These are phyloP conservation scores for Leccinum idahoense DNA, from an alignment of 1,284 basidiomycete genomes.

Conservation along the genomic window DNA sequence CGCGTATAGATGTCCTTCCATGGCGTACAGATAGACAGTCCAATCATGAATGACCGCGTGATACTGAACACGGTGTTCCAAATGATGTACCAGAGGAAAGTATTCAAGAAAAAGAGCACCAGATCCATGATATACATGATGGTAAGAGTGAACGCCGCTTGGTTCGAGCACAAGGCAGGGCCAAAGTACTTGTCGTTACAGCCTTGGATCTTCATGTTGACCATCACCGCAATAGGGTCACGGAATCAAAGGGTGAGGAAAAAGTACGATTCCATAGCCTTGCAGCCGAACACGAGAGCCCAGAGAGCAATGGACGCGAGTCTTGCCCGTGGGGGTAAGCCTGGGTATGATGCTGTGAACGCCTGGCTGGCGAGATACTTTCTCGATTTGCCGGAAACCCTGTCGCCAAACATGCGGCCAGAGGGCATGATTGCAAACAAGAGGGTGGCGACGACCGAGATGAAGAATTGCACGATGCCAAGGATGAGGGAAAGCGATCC, in stretches of 20 bases:
- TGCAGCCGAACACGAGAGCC: slow-evolving; percentile 90
- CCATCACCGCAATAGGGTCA: slow-evolving; percentile 86
- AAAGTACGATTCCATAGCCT: slow-evolving; percentile 93
- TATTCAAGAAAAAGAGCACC: slow-evolving; percentile 93
- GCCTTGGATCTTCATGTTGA: slow-evolving; percentile 85
- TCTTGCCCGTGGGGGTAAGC: slow-evolving; percentile 56
- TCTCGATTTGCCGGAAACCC: slow-evolving; percentile 86
- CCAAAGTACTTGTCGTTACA: slow-evolving; percentile 86
- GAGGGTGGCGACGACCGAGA: slow-evolving; percentile 76
- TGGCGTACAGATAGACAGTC: slow-evolving; percentile 94
- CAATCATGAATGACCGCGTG: slow-evolving; percentile 82
- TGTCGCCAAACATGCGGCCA: slow-evolving; percentile 92
- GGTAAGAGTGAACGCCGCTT: slow-evolving; percentile 86
- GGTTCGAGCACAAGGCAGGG: slow-evolving; percentile 75
- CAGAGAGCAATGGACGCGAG: slow-evolving; percentile 76
- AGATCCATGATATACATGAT: slow-evolving; percentile 98
- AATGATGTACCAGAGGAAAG: slow-evolving; percentile 96
- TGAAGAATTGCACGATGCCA: slow-evolving; percentile 88
- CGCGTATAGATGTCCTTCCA: slow-evolving; percentile 94
- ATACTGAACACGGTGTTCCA: slow-evolving; percentile 96
- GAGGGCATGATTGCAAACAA: slow-evolving; percentile 86
- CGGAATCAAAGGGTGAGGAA: slow-evolving; percentile 93
- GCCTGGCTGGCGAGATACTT: slow-evolving; percentile 96
- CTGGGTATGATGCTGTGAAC: slow-evolving; percentile 90
- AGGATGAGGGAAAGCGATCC: slow-evolving; percentile 79